phyloP scores from a whole-genome alignment of 1,284 basidiomycete species.

The Ustilago crameri region DNA sequence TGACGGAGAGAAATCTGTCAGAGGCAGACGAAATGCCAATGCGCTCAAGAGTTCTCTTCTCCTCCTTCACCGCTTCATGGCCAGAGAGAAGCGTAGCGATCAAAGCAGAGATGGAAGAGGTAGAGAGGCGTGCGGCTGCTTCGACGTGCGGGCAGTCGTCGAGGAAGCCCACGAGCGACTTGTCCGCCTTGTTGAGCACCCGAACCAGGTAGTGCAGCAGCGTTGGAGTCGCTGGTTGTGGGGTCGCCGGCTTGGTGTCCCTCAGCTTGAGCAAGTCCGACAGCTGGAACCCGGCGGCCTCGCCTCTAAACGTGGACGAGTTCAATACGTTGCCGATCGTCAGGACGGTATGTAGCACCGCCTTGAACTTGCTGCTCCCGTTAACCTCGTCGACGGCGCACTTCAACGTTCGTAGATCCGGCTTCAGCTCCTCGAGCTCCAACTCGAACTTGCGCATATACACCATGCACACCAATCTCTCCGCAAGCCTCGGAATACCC shows the following conservation, averaged over 20 bases:
- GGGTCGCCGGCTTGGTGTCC: constrained; percentile 82
- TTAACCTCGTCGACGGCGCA: constrained; percentile 80
- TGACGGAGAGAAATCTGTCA: constrained; percentile 49
- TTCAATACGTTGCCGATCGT: constrained; percentile 85
- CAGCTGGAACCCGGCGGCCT: constrained; percentile 83
- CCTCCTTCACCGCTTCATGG: constrained; percentile 37
- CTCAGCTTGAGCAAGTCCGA: constrained; percentile 83
- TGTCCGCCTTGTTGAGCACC: constrained; percentile 78
- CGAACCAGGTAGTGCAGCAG: constrained; percentile 85
- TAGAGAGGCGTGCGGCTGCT: constrained; percentile 72
- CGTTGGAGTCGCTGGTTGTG: constrained; percentile 79
- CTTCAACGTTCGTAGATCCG: constrained; percentile 81
- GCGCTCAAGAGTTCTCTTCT: constrained; percentile 34
- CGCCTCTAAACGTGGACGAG: constrained; percentile 81
- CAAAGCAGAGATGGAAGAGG: constrained; percentile 34
- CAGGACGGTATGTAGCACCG: constrained; percentile 75
- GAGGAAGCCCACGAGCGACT: constrained; percentile 77
- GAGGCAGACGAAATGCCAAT: constrained; percentile 40
- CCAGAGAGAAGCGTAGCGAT: constrained; percentile 45
- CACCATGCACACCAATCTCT: constrained; percentile 82
- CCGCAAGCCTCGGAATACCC: constrained; percentile 78
- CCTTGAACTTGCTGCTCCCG: constrained; percentile 77
- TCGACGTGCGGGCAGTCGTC: constrained; percentile 85
- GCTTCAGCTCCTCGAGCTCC: constrained; percentile 83
- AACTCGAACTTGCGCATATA: constrained; percentile 83